A percentile compares a stretch with the other conserved stretches of the same genome.
These are phyloP conservation scores for Coemansia sp. DNA, from an alignment of 192 early-diverging fungal species.

Conservation along the genomic window DNA sequence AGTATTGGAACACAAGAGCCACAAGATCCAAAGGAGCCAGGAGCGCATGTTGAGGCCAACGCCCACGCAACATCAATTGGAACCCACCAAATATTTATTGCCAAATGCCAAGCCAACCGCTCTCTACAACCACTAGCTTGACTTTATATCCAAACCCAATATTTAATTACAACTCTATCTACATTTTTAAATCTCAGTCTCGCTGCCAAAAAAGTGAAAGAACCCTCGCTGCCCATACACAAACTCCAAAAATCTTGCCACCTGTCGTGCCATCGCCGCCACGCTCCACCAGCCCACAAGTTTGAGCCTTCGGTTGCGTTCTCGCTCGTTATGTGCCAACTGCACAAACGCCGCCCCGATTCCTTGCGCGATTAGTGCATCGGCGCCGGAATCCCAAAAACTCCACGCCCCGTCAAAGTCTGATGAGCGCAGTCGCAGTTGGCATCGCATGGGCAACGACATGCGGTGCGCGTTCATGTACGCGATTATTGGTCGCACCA, in stretches of 20 bases:
- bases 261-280: constrained; percentile 69
- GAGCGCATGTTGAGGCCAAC: not conserved
- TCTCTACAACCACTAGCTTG: not conserved
- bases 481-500: constrained; percentile 89
- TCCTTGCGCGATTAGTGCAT: constrained; percentile 72
- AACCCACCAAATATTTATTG: constrained; percentile 2
- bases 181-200: not conserved
- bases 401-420: constrained; percentile 96
- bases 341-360: constrained; percentile 79
- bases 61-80: constrained; percentile 4
- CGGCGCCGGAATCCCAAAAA: constrained; percentile 77
- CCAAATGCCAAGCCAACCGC: constrained; percentile 9
- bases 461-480: constrained; percentile 94
- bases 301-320: constrained; percentile 78
- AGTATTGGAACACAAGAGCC: not conserved
- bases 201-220: constrained; percentile 54
- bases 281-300: constrained; percentile 89
- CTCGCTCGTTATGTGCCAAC: constrained; percentile 77
- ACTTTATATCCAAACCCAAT: not conserved
- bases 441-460: constrained; percentile 78
- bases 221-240: constrained; percentile 70
- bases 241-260: constrained; percentile 72
- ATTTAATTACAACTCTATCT: not conserved
- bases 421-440: constrained; percentile 70
- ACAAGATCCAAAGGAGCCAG: not conserved